Evolutionary conservation across 192 early-diverging fungal genomes (phyloP), one percentile per base, ranked within the genome.

Genomic region (Mortierella hygrophila): DNA sequence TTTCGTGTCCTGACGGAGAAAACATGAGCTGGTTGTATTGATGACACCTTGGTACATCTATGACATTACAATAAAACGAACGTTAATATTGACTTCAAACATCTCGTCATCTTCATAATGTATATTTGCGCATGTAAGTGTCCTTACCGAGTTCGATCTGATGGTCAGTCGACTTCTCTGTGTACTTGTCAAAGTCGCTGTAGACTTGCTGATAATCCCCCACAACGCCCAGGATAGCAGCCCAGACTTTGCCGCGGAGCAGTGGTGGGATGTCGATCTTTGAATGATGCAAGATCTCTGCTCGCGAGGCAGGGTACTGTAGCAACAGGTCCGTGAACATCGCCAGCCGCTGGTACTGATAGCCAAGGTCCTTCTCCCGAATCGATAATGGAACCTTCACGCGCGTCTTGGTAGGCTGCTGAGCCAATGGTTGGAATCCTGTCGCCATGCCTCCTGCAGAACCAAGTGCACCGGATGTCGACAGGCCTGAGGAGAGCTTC

Each of bases 11-110:
- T 44, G 85, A 82, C 8, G 92, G 90, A 71, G 93, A 93, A 38
- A 92, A 91, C 75, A 94, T 82, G 26, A 93, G 71, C 68, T 92
- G 91, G 80, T 94, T 90, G 80, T 94, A 94, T 72, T 94, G 93
- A 55, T 94, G 93, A 79, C 93, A 94, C 41, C 93, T 85, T 35
- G 93, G 93, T 15, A 94, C 91, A 76, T 94, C 93, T 90, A 76
- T n/a, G 46, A 20, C 37, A 7, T 20, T 3, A 29, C 47, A 55
- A 21, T 35, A 8, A 55, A 8, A n/a, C n/a, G 38, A 15, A 41
- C 7, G 26, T 42, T 41, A 49, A 52, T 38, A 29, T 42, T 1
- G 4, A 20, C 20, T 13, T 52, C 3, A 20, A 52, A 18, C 16
- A 20, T 52, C 20, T 6, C 16, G 20, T 15, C 20, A 52, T 20